A percentile compares a stretch with the other conserved stretches of the same genome.
Evolutionary conservation across 306 rosid species (phyloP).

Genomic region (Castanospermum australe): DNA sequence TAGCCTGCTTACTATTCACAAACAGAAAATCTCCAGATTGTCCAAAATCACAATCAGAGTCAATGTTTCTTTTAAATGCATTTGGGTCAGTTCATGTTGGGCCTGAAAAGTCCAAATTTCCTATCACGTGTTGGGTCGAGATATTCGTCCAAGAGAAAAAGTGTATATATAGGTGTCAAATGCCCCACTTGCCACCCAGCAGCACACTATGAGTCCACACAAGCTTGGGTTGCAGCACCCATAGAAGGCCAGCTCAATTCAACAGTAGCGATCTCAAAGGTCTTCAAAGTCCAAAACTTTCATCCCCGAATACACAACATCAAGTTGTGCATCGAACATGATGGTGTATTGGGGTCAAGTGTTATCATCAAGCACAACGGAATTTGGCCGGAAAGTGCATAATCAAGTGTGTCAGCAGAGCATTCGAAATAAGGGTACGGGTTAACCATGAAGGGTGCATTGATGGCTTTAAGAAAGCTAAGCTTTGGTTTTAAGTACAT

Average conservation of each 20-base stretch:
- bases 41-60: conserved; percentile 38
- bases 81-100: neutral
- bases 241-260: conserved; percentile 66
- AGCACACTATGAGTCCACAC: conserved; percentile 42
- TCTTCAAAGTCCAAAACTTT: conserved; percentile 46
- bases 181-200: too few species aligned
- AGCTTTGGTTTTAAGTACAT: conserved; percentile 53
- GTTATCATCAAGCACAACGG: conserved; percentile 41
- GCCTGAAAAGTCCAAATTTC: too few species aligned
- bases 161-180: too few species aligned
- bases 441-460: conserved; percentile 60
- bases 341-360: conserved; percentile 40
- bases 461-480: conserved; percentile 42
- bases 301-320: conserved; percentile 57
- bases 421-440: conserved; percentile 57
- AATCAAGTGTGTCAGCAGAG: conserved; percentile 41
- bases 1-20: conserved; percentile 29
- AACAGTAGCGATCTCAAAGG: conserved; percentile 50
- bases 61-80: neutral
- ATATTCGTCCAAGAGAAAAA: too few species aligned
- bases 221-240: conserved; percentile 47
- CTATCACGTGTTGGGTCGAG: neutral
- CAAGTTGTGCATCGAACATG: conserved; percentile 66
- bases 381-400: conserved; percentile 46
- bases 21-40: conserved; percentile 18